Base-by-base conservation (phyloP, 495 filamentous ascomycete species). In the Neurospora tetraspora region DNA sequence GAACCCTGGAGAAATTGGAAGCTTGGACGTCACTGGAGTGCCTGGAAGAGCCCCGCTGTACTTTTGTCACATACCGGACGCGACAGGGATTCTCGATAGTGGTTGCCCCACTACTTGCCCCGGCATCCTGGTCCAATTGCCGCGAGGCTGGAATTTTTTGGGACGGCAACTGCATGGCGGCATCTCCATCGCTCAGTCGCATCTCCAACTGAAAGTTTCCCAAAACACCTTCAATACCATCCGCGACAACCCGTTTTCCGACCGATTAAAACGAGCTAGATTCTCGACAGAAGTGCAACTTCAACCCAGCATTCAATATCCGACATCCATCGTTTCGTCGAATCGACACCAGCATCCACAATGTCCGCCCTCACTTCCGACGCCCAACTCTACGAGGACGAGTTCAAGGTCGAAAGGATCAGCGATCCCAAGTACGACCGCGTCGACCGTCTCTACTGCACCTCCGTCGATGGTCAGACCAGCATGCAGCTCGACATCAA, bases 401-500 rank as follows among this genome's bases (percentile, higher is more conserved):
- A 89, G 79, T 98, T 99, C 90, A 89, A 85, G 71, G 87, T 99
- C 79, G 93, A 91, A 71, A 78, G 82, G 61, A 79, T 94, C 81
- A 91, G 94, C 85, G 84, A 88, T 70, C 84, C 90, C 74, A 97
- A 98, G 83, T 99, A 99, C 82, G 96, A 98, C 84, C 93, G 95
- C 70, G 94, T 98, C 45, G 89, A 91, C 59, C 94, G 96, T 75
- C 85, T 98, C 77, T 86, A 81, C 53, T 92, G 88, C 77, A 90
- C 85, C 39, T 94, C 89, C 27, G 85, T 88, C 71, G 91, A 94
- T 83, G 86, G 84, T 74, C 85, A 85, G 72, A 92, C 90, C 39
- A 87, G 86, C 69, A 91, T 99, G 83, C 89, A 88, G 3, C 91
- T 99, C 74, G 96, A 99, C 83, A 89, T 98, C 84, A 98, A 99